A percentile compares a stretch with the other conserved stretches of the same genome.
Evolutionary conservation across 805 yeast species (phyloP).

Genomic region (Wickerhamiella australiensis): DNA sequence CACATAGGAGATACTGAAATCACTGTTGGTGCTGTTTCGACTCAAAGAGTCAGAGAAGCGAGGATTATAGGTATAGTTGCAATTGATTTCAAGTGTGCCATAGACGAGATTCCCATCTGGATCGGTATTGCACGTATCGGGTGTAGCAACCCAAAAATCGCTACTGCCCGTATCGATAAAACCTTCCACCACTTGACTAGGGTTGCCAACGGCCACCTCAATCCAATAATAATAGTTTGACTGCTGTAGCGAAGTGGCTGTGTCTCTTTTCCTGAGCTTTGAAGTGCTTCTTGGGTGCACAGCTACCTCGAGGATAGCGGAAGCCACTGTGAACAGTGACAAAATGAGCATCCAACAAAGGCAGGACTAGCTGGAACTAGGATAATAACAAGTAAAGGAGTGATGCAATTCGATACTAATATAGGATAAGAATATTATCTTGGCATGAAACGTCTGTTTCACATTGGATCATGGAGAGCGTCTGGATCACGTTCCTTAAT

Average conservation of each 20-base stretch:
- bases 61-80: slow-evolving; percentile 18
- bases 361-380: no score
- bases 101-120: not conserved
- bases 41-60: slow-evolving; percentile 23
- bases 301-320: not conserved
- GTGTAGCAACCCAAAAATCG: slow-evolving; percentile 46
- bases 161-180: slow-evolving; percentile 62
- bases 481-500: not conserved
- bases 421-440: not conserved
- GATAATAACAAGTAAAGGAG: not conserved
- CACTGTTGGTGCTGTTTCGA: slow-evolving; percentile 10
- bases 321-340: not conserved
- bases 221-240: slow-evolving; percentile 20
- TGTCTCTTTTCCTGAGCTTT: not conserved
- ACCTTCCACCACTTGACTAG: slow-evolving; percentile 39
- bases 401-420: not conserved
- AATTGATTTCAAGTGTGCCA: slow-evolving; percentile 11
- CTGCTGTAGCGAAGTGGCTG: not conserved
- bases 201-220: slow-evolving; percentile 37
- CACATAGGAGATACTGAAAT: slow-evolving; percentile 33
- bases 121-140: slow-evolving; percentile 16
- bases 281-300: not conserved
- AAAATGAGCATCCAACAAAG: not conserved
- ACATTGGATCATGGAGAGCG: not conserved
- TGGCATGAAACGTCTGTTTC: not conserved